Evolutionary conservation across 805 yeast species (phyloP).

Genomic region (Candida dajiaensis): DNA sequence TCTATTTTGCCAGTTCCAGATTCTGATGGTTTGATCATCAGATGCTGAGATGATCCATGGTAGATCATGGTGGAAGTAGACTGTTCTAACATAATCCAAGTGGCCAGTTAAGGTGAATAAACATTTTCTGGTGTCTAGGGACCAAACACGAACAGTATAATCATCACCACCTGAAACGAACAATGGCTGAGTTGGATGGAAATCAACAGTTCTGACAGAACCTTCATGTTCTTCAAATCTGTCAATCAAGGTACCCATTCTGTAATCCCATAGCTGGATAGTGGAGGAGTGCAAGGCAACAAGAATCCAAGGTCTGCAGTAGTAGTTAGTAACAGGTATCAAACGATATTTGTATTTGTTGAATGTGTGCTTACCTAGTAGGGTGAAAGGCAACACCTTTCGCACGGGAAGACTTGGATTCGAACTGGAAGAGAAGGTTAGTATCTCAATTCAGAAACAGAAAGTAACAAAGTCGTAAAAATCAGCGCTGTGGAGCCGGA

Average conservation of each 20-base stretch:
- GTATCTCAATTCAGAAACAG: neutral
- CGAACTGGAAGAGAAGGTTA: conserved; percentile 50
- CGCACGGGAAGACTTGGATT: conserved; percentile 96
- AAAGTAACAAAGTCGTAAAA: neutral
- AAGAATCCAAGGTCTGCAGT: conserved; percentile 81
- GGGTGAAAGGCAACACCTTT: conserved; percentile 98
- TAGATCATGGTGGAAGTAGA: conserved; percentile 87
- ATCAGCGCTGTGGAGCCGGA: neutral
- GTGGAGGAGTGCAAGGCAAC: conserved; percentile 96
- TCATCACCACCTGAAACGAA: conserved; percentile 98
- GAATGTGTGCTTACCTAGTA: conserved; percentile 39
- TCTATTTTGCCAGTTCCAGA: conserved; percentile 99
- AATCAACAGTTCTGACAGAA: conserved; percentile 91
- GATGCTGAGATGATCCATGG: conserved; percentile 97
- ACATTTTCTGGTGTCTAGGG: conserved; percentile 75
- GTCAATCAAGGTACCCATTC: conserved; percentile 97
- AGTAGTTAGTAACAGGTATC: conserved; percentile 11
- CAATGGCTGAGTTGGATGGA: conserved; percentile 97
- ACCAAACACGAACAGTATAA: conserved; percentile 93
- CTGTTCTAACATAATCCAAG: conserved; percentile 92
- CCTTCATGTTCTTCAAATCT: conserved; percentile 98
- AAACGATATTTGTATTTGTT: neutral
- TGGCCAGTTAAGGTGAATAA: conserved; percentile 92
- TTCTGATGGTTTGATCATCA: conserved; percentile 97
- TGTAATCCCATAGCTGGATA: conserved; percentile 98